Conservation (phyloP, 1,139 yeast genomes). For the Diutina ranongensis region DNA sequence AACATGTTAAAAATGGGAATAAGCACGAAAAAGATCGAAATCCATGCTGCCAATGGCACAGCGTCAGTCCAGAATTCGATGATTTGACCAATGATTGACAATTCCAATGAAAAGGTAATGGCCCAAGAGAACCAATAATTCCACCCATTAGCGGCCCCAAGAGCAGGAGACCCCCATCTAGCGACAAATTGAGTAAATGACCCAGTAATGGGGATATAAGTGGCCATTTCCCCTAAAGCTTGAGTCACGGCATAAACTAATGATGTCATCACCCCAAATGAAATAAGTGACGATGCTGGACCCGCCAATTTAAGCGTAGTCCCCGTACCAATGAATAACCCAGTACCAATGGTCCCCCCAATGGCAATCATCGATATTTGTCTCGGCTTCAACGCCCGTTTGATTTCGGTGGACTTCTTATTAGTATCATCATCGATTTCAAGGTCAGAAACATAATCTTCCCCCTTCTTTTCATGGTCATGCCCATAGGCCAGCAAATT, state of each 20-base stretch:
- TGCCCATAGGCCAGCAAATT: not conserved
- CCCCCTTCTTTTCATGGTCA: not conserved
- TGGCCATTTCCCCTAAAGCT: constrained; percentile 50
- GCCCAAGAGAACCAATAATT: constrained; percentile 86
- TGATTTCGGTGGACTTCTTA: not conserved
- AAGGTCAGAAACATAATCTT: constrained; percentile 1
- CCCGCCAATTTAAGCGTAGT: constrained; percentile 50
- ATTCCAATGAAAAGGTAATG: constrained; percentile 70
- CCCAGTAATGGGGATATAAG: constrained; percentile 51
- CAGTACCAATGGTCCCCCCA: constrained; percentile 31
- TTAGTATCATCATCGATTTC: not conserved
- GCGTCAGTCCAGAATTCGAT: constrained; percentile 63
- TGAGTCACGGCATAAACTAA: constrained; percentile 48
- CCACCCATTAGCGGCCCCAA: constrained; percentile 78
- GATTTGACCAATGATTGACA: constrained; percentile 70
- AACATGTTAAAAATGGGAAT: constrained; percentile 41
- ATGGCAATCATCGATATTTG: constrained; percentile 28
- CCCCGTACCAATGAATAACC: constrained; percentile 30
- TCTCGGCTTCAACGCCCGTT: constrained; percentile 14
- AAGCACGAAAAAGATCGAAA: constrained; percentile 50
- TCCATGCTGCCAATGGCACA: constrained; percentile 73
- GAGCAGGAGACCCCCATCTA: constrained; percentile 56
- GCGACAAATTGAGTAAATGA: constrained; percentile 25
- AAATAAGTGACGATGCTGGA: constrained; percentile 48
- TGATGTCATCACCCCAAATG: constrained; percentile 41